These are phyloP conservation scores for Neurospora sp. DNA, from an alignment of 495 filamentous ascomycete genomes.

Conservation along the genomic window DNA sequence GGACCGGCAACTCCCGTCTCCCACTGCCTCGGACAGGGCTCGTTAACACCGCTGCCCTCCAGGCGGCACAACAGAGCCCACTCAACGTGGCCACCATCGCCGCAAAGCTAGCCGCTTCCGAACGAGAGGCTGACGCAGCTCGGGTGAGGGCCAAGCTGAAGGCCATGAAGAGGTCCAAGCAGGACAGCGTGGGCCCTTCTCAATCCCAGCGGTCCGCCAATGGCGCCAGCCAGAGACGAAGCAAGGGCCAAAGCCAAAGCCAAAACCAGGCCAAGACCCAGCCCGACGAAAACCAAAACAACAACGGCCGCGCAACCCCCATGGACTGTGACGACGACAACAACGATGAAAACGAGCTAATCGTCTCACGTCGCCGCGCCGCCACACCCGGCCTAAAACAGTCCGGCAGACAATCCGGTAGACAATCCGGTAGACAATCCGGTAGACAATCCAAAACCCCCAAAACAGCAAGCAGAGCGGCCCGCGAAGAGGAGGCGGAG, in stretches of 20 bases:
- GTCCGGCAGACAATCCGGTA: not conserved
- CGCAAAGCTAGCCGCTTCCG: conserved; percentile 45
- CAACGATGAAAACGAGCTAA: conserved; percentile 6
- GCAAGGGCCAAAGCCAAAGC: not conserved
- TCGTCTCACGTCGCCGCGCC: not conserved
- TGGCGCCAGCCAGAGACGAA: not conserved
- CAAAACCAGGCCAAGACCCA: not conserved
- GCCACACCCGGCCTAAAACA: not conserved
- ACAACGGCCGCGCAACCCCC: conserved; percentile 1
- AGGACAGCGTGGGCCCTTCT: not conserved
- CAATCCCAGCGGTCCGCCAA: conserved; percentile 2
- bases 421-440: not conserved
- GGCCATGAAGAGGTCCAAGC: conserved; percentile 27
- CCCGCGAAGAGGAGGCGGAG: not conserved
- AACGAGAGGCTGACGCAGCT: conserved; percentile 46
- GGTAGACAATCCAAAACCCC: not conserved
- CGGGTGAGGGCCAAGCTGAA: conserved; percentile 45
- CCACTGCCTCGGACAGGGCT: conserved; percentile 25
- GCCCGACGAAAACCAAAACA: not conserved
- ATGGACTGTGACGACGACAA: conserved; percentile 1
- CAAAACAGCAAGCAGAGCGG: not conserved
- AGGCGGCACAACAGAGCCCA: conserved; percentile 37
- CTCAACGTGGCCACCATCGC: conserved; percentile 43
- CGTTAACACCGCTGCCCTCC: conserved; percentile 9
- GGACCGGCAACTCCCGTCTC: conserved; percentile 27